These are phyloP conservation scores for Magnaporthiopsis rhizophila DNA, from an alignment of 2,329 filamentous ascomycete genomes.

Conservation along the genomic window DNA sequence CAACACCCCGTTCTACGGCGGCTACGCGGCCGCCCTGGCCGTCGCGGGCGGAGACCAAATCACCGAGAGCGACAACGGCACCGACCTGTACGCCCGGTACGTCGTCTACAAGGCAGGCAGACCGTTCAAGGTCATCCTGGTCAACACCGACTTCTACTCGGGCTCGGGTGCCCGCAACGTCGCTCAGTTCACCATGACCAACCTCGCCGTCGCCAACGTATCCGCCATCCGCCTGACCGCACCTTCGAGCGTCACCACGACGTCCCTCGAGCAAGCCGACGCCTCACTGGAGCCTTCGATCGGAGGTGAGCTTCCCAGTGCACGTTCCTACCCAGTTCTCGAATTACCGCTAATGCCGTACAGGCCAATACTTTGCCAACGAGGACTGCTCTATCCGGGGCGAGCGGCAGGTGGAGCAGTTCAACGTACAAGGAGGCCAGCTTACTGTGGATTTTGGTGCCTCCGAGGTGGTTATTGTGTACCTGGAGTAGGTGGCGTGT, in stretches of 20 bases:
- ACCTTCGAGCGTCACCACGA: conserved; percentile 9
- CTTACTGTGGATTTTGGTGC: conserved; percentile 33
- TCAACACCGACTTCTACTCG: conserved; percentile 35
- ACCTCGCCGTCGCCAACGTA: conserved; percentile 25
- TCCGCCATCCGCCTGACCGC: conserved; percentile 37
- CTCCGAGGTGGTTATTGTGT: conserved; percentile 40
- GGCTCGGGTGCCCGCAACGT: conserved; percentile 24
- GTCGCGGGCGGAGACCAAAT: conserved; percentile 21
- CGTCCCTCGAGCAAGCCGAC: too few species aligned
- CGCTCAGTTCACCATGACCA: conserved; percentile 33
- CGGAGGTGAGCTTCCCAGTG: too few species aligned
- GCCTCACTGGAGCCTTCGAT: too few species aligned
- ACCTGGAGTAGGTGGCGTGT: conserved; percentile 24
- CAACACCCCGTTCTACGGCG: not conserved
- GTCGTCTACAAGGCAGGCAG: conserved; percentile 30
- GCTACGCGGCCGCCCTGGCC: conserved; percentile 15
- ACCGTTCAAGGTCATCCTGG: conserved; percentile 32
- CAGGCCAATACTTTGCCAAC: conserved; percentile 37
- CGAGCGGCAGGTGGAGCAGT: conserved; percentile 28
- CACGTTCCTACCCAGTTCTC: too few species aligned
- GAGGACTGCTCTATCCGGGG: conserved; percentile 35
- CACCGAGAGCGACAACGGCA: conserved; percentile 36
- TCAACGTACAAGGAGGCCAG: conserved; percentile 24
- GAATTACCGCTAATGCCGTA: conserved; percentile 13
- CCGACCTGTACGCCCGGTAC: conserved; percentile 35